phyloP scores from a whole-genome alignment of 306 rosid species.

The Citrullus mucosospermus region DNA sequence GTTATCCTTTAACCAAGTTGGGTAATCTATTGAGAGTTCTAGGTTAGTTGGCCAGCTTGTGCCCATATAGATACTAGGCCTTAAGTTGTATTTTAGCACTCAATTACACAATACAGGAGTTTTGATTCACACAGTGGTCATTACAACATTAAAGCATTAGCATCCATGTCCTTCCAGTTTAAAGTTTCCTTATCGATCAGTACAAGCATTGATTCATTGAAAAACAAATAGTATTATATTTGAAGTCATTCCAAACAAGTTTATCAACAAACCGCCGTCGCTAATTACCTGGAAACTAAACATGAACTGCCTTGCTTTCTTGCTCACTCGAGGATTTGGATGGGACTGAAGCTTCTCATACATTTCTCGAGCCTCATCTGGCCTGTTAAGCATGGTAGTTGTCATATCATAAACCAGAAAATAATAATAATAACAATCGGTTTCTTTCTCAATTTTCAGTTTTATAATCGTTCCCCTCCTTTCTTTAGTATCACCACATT shows the following conservation, averaged over 20 bases:
- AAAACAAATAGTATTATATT: neutral
- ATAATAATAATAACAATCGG: no score
- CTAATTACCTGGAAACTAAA: slow-evolving; percentile 64
- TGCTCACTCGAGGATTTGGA: slow-evolving; percentile 57
- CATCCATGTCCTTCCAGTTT: neutral
- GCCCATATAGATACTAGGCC: no score
- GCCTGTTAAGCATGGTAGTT: slow-evolving; percentile 32
- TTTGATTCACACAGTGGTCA: no score
- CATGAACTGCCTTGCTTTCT: slow-evolving; percentile 72
- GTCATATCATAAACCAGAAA: neutral
- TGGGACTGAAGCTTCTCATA: slow-evolving; percentile 82
- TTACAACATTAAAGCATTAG: neutral
- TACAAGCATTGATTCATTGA: neutral
- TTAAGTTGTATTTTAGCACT: no score
- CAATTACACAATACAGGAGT: no score
- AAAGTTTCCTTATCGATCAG: neutral
- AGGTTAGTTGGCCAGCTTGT: no score
- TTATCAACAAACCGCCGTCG: neutral
- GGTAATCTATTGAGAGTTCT: no score
- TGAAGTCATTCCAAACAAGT: neutral
- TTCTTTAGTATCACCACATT: neutral
- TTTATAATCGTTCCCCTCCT: neutral
- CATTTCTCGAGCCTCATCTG: slow-evolving; percentile 58
- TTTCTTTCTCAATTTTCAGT: neutral
- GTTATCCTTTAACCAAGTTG: no score